phyloP scores from a whole-genome alignment of 306 rosid species.

The Cyamopsis tetragonoloba region DNA sequence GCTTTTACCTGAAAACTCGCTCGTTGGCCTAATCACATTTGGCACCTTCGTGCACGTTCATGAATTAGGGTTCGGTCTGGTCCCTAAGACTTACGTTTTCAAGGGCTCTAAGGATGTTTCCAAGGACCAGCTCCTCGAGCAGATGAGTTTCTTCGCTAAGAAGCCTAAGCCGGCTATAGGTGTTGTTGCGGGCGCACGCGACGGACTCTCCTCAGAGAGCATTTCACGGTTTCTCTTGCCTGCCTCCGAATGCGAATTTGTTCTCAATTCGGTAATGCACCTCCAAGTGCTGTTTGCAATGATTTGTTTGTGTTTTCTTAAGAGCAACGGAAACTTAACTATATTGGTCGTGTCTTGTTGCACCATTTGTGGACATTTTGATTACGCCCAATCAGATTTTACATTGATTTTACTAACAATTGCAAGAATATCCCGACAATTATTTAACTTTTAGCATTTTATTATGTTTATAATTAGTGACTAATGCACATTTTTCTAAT shows the following conservation, averaged over 20 bases:
- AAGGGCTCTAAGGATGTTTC: constrained; percentile 75
- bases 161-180: constrained; percentile 75
- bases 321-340: background rate
- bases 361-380: too few species aligned
- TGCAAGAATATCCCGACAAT: too few species aligned
- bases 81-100: constrained; percentile 77
- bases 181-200: constrained; percentile 85
- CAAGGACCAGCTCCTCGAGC: constrained; percentile 85
- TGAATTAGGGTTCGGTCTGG: constrained; percentile 70
- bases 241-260: constrained; percentile 77
- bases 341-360: background rate
- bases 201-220: constrained; percentile 74
- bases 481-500: too few species aligned
- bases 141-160: constrained; percentile 71
- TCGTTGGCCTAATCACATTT: constrained; percentile 78
- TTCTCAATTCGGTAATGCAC: constrained; percentile 69
- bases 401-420: too few species aligned
- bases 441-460: too few species aligned
- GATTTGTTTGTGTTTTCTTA: background rate
- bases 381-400: too few species aligned
- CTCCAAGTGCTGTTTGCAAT: too few species aligned
- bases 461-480: too few species aligned
- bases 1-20: constrained; percentile 76
- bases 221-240: constrained; percentile 78
- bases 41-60: constrained; percentile 84